Evolutionary conservation across 768 basidiomycete genomes (phyloP).

Genomic region (Pulveroboletus sp.): DNA sequence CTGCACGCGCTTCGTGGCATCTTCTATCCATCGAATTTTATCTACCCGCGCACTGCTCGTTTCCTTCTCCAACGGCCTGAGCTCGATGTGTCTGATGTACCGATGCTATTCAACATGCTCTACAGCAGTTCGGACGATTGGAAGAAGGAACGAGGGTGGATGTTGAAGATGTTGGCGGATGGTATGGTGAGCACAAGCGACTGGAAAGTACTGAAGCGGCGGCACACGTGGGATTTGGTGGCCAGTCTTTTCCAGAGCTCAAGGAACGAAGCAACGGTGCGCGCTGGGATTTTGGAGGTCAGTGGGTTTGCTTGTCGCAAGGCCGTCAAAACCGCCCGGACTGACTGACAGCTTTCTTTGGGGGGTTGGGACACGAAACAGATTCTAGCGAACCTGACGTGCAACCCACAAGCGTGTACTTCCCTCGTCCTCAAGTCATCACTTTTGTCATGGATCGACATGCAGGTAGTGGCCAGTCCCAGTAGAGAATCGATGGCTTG

Average conservation of each 20-base stretch:
- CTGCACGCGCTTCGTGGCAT: conserved; percentile 76
- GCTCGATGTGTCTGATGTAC: conserved; percentile 78
- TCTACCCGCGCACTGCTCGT: conserved; percentile 79
- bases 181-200: conserved; percentile 72
- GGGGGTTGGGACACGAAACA: conserved; percentile 21
- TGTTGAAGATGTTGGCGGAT: conserved; percentile 75
- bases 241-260: conserved; percentile 77
- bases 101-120: conserved; percentile 85
- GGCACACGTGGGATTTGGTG: conserved; percentile 86
- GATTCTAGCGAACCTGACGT: conserved; percentile 74
- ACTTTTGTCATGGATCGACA: conserved; percentile 78
- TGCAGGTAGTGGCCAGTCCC: conserved; percentile 43
- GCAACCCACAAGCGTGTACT: conserved; percentile 60
- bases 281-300: conserved; percentile 66
- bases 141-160: conserved; percentile 89
- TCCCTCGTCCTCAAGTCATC: conserved; percentile 69
- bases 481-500: conserved; percentile 50
- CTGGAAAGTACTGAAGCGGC: conserved; percentile 73
- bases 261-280: conserved; percentile 44
- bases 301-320: conserved; percentile 11
- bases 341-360: background rate
- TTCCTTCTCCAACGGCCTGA: conserved; percentile 88
- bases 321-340: background rate
- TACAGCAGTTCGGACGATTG: conserved; percentile 76
- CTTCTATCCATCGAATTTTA: conserved; percentile 83